phyloP scores from a whole-genome alignment of 495 filamentous ascomycete species.

The Neurospora cerealis region DNA sequence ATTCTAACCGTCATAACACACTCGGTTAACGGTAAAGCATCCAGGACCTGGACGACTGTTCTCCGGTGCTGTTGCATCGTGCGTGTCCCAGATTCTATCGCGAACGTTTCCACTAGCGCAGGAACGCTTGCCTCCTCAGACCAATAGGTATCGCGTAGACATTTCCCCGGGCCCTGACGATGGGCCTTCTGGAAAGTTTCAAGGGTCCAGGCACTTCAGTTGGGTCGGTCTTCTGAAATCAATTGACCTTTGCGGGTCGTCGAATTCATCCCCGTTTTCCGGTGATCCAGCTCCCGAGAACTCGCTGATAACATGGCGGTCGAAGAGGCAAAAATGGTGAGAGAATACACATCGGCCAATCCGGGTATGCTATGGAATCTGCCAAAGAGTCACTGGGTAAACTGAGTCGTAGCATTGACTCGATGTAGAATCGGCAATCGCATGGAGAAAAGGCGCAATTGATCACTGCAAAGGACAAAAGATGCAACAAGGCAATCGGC shows the following conservation, averaged over 20 bases:
- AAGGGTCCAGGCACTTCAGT: background rate
- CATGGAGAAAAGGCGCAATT: background rate
- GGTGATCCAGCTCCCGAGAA: background rate
- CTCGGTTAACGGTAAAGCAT: background rate
- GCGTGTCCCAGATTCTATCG: background rate
- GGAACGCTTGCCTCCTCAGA: background rate
- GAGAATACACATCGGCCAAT: background rate
- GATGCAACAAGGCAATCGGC: background rate
- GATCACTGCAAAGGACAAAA: background rate
- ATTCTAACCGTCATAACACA: background rate
- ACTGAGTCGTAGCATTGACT: background rate
- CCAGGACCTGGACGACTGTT: background rate
- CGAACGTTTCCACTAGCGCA: background rate
- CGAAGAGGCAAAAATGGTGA: background rate
- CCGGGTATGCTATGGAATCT: background rate
- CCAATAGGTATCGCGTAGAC: background rate
- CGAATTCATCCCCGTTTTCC: background rate
- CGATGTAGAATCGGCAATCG: background rate
- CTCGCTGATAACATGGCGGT: background rate
- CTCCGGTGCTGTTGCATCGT: background rate
- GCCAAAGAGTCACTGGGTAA: background rate
- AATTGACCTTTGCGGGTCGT: background rate
- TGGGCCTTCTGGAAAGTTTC: background rate
- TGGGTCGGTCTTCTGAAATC: background rate
- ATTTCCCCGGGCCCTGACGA: background rate